phyloP scores from a whole-genome alignment of 768 basidiomycete genomes.

The Boletus huronensis region DNA sequence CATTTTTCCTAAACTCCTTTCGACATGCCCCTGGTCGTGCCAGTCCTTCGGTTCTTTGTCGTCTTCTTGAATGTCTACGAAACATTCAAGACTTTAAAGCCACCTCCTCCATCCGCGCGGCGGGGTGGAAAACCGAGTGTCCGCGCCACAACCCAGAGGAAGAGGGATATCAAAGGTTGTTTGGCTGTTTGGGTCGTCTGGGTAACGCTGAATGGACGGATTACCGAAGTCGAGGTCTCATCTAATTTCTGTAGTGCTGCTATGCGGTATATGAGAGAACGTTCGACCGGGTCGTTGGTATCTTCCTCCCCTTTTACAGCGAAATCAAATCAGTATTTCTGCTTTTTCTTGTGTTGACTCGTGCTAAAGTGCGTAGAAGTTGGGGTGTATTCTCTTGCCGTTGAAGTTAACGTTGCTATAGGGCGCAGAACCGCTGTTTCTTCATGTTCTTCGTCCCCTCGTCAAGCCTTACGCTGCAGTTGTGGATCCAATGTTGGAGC shows the following conservation, averaged over 20 bases:
- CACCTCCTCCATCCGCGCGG: constrained; percentile 50
- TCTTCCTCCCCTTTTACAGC: constrained; percentile 81
- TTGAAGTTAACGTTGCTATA: constrained; percentile 30
- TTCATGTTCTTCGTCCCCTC: constrained; percentile 76
- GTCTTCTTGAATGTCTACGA: constrained; percentile 80
- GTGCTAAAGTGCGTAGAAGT: constrained; percentile 56
- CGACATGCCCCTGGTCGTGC: constrained; percentile 65
- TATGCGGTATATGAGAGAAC: constrained; percentile 65
- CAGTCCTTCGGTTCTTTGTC: constrained; percentile 62
- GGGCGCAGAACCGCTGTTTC: constrained; percentile 84
- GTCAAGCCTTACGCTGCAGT: constrained; percentile 69
- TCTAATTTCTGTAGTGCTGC: constrained; percentile 49
- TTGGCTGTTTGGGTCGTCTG: constrained; percentile 84
- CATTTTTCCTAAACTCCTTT: constrained; percentile 5
- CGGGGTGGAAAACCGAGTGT: constrained; percentile 57
- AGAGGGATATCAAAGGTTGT: constrained; percentile 82
- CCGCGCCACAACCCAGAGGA: constrained; percentile 68
- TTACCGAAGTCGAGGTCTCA: constrained; percentile 10
- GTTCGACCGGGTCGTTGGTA: constrained; percentile 57
- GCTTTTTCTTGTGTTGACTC: constrained; percentile 71
- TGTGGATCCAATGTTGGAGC: constrained; percentile 61
- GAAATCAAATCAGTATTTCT: constrained; percentile 74
- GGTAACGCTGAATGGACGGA: constrained; percentile 43
- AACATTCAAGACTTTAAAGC: constrained; percentile 78
- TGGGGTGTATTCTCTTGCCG: not conserved